Percentiles rank a stretch among this genome's conserved stretches.
These are phyloP conservation scores for Fraxinus floribunda DNA, from an alignment of 305 asterid genomes.

Conservation along the genomic window DNA sequence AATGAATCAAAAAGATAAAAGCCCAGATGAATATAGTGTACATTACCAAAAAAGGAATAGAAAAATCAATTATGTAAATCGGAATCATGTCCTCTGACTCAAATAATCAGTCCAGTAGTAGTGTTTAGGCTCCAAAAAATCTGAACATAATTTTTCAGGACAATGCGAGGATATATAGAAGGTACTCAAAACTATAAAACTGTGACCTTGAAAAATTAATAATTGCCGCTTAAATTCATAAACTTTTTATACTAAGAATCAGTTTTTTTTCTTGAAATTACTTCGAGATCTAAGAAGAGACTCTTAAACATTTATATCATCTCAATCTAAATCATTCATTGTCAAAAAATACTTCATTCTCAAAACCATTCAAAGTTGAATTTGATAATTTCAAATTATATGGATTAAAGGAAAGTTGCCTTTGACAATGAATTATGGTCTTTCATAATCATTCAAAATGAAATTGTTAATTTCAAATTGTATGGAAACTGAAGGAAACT, in stretches of 20 bases:
- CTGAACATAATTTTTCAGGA: not conserved
- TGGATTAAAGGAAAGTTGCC: not conserved
- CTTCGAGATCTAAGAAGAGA: not conserved
- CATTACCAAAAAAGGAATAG: not conserved
- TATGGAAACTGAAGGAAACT: conserved; percentile 14
- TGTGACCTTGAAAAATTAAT: not conserved
- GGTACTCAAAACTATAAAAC: not conserved
- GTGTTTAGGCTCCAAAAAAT: not conserved
- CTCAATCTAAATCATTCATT: not conserved
- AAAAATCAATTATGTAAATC: not conserved
- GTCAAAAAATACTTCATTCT: not conserved
- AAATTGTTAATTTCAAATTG: not conserved
- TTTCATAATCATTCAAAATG: not conserved
- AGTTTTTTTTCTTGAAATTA: not conserved
- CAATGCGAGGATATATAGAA: not conserved
- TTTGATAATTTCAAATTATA: not conserved
- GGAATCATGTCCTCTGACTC: not conserved
- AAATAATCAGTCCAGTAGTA: not conserved
- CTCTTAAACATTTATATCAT: not conserved
- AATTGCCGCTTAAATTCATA: not conserved
- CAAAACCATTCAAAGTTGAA: not conserved
- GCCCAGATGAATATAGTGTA: not conserved
- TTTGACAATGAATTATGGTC: not conserved
- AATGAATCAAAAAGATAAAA: not conserved
- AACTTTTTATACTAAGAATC: not conserved